A percentile compares a stretch with the other conserved stretches of the same genome.
Evolutionary conservation across 2,329 filamentous ascomycete genomes (phyloP).

Genomic region (Colletotrichum tropicicola): DNA sequence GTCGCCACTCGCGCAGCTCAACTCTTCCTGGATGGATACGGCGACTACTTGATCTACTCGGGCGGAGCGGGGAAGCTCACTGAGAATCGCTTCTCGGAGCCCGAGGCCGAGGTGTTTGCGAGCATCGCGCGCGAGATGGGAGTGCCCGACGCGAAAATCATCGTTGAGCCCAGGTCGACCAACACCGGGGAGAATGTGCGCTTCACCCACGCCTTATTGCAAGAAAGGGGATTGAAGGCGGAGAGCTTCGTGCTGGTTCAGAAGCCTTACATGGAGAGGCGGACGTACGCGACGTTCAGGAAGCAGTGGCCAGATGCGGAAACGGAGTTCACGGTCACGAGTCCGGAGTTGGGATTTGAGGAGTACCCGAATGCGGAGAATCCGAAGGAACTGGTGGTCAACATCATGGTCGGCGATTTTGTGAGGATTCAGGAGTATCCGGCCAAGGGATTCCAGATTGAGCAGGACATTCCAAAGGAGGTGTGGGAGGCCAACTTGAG

Average conservation of each 20-base stretch:
- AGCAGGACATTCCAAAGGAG: constrained; percentile 49
- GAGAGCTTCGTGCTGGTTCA: constrained; percentile 52
- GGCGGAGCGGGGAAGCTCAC: constrained; percentile 53
- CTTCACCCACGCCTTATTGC: constrained; percentile 49
- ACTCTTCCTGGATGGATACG: constrained; percentile 50
- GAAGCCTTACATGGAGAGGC: constrained; percentile 58
- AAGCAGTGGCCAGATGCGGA: constrained; percentile 53
- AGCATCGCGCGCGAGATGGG: constrained; percentile 48
- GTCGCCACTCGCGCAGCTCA: constrained; percentile 52
- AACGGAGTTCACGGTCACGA: constrained; percentile 49
- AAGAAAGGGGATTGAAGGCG: constrained; percentile 34
- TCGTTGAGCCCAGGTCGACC: constrained; percentile 49
- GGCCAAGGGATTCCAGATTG: constrained; percentile 51
- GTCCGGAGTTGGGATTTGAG: constrained; percentile 46
- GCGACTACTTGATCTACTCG: constrained; percentile 52
- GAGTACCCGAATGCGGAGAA: constrained; percentile 53
- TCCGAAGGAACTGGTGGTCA: constrained; percentile 50
- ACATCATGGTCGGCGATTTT: constrained; percentile 55
- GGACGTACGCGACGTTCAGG: constrained; percentile 55
- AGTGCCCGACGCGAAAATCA: constrained; percentile 46
- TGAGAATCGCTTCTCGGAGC: constrained; percentile 44
- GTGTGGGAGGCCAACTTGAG: constrained; percentile 53
- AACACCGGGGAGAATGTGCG: constrained; percentile 59
- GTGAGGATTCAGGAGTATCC: constrained; percentile 53
- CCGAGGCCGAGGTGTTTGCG: constrained; percentile 54